Evolutionary conservation across 2,329 filamentous ascomycete genomes (phyloP), one percentile per base, ranked within the genome.

Genomic region (Scedosporium apiospermum): DNA sequence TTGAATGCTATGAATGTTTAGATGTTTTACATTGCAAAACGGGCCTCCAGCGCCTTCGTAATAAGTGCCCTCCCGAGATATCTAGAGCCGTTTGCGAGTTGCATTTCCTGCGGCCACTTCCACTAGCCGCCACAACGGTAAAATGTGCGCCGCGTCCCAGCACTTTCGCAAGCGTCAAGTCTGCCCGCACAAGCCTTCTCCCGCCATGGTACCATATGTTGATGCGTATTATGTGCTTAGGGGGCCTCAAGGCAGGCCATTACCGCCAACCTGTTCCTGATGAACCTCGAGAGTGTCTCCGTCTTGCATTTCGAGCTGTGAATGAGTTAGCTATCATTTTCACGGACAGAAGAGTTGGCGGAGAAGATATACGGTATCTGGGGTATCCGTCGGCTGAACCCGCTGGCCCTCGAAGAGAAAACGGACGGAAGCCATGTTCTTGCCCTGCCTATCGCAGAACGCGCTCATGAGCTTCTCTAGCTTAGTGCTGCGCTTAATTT

Each of bases 391-490:
- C 0, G 89, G 86, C 70, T 96, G 89, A 6, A 99, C 95, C 63
- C 95, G 88, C 69, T 90, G 88, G n/a, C 95, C 95, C 69, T 99
- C 95, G 70, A 98, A 98, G 1, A 99, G 81, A 76, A 99, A 99
- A 34, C 95, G 88, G 57, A 98, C 93, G 4, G 90, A 93, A 41
- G 81, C 85, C 6, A 88, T 79, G 41, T 88, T 86, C 81, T 98
- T 98, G 69, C 95, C 95, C 74, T 97, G 93, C 26, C 95, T 86
- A 68, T 98, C 93, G 76, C 95, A 99, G 76, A 98, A 99, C 21
- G 95, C 95, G 65, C 91, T 89, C 95, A 99, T 99, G 62, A 99
- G 82, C 81, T 99, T 99, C 79, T 96, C 95, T 1, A 99, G 85
- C 74, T 92, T 90, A 1, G 95, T 99, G 23, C 89, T 92, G 44